Percentiles rank a stretch among this genome's conserved stretches.
Conservation (phyloP, 164 flowering plant genomes). For the Cinnamomum micranthum region DNA sequence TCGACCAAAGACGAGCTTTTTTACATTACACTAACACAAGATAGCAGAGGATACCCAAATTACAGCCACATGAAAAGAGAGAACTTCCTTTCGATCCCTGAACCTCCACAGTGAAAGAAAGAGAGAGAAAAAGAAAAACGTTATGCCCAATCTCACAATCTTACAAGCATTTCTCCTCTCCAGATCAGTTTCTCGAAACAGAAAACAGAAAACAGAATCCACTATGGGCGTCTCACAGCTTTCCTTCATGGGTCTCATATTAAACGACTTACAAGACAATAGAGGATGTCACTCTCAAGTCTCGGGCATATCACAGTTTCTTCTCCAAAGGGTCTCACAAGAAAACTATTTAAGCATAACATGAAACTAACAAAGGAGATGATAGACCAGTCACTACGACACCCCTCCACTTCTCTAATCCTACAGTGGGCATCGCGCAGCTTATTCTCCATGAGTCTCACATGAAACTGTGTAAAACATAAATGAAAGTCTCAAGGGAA, state of each 20-base stretch:
- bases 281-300: no score
- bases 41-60: no score
- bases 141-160: constrained; percentile 2
- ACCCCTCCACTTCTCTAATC: neutral
- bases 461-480: no score
- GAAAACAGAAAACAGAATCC: constrained; percentile 3
- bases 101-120: neutral
- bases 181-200: neutral
- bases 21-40: no score
- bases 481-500: no score
- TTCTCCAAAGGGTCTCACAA: neutral
- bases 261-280: no score
- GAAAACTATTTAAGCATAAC: neutral
- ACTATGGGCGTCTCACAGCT: neutral
- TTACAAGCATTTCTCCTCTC: constrained; percentile 2
- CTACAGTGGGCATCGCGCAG: no score
- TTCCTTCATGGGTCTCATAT: no score
- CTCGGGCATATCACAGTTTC: neutral
- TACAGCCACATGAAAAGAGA: neutral
- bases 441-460: no score
- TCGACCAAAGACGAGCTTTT: no score
- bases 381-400: neutral
- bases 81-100: neutral
- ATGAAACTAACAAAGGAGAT: neutral
- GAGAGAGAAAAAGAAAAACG: neutral